Base-by-base conservation (phyloP, 2,329 filamentous ascomycete genomes). In the Dothistroma pini region DNA sequence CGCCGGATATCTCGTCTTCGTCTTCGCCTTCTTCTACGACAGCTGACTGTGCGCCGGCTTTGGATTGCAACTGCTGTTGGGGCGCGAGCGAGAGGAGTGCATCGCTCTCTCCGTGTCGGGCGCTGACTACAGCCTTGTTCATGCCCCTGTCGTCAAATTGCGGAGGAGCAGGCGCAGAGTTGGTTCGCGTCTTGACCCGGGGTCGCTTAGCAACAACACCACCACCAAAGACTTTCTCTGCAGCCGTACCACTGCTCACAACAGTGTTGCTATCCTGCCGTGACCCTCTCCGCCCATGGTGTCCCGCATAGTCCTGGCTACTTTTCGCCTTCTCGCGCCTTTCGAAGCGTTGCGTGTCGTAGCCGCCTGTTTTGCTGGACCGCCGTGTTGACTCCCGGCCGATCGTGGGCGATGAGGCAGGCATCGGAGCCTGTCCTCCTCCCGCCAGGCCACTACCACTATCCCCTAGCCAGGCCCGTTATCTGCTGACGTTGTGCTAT, bases 1-100 rank as follows among this genome's bases (percentile, higher is more conserved):
- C 70, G 63, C 68, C 66, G 63, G 70, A 66, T 16, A 67, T 63
- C 63, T 73, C 70, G 56, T 73, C 71, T 55, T 73, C 70, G 57
- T 73, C 70, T 51, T 70, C 63, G 14, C 62, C 69, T 19, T 59
- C 63, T 41, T 56, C 63, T 52, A 70, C 68, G 57, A 53, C 55
- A 31, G 41, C 48, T 19, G 57, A n/a, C 48, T 51, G 48, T 31
- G 50, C 54, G 38, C 61, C 54, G 31, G 56, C 51, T 56, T 49
- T 59, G 47, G 57, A 14, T 31, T 58, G 58, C 54, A 21, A 41
- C 25, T 57, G 58, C 58, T 60, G 58, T 50, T 50, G 53, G 21
- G 11, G 12, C 9, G 21, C 6, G 11, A 21, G 9, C 5, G 48
- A 21, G 47, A n/a, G 10, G 14, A 16, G 21, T 11, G 48, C 48